A percentile compares a stretch with the other conserved stretches of the same genome.
Evolutionary conservation across 768 basidiomycete species (phyloP).

Genomic region (Russula compacta): DNA sequence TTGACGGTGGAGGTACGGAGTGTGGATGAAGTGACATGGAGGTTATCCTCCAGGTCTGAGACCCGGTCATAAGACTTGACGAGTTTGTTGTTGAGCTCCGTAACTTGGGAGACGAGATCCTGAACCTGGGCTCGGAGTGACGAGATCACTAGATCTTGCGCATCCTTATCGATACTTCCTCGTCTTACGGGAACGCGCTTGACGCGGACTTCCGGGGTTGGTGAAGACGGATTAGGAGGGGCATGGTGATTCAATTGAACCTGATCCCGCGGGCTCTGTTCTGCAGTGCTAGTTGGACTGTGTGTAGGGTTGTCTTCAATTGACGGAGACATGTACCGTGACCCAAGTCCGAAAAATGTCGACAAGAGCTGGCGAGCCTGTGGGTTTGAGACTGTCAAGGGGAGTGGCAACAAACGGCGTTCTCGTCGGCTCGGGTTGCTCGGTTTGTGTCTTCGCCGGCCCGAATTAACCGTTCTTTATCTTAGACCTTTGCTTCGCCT

Average conservation of each 20-base stretch:
- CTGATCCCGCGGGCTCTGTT: neutral
- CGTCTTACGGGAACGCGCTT: constrained; percentile 4
- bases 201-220: constrained; percentile 1
- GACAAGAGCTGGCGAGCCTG: neutral
- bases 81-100: constrained; percentile 85
- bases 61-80: constrained; percentile 87
- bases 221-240: neutral
- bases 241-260: constrained; percentile 1
- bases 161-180: constrained; percentile 37
- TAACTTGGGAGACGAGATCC: constrained; percentile 84
- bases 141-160: constrained; percentile 75
- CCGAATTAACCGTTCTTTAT: neutral
- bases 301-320: neutral
- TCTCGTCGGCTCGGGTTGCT: neutral
- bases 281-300: neutral
- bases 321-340: constrained; percentile 13
- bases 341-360: neutral
- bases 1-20: constrained; percentile 53
- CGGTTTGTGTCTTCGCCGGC: neutral
- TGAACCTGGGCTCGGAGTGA: constrained; percentile 75
- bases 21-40: constrained; percentile 57
- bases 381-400: neutral
- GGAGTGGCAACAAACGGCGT: too few relatives aligned
- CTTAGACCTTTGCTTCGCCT: too few relatives aligned
- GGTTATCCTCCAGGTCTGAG: constrained; percentile 85